Evolutionary conservation across 139 green algal genomes (phyloP).

Genomic region (Auxenochlorella pyrenoidosa): DNA sequence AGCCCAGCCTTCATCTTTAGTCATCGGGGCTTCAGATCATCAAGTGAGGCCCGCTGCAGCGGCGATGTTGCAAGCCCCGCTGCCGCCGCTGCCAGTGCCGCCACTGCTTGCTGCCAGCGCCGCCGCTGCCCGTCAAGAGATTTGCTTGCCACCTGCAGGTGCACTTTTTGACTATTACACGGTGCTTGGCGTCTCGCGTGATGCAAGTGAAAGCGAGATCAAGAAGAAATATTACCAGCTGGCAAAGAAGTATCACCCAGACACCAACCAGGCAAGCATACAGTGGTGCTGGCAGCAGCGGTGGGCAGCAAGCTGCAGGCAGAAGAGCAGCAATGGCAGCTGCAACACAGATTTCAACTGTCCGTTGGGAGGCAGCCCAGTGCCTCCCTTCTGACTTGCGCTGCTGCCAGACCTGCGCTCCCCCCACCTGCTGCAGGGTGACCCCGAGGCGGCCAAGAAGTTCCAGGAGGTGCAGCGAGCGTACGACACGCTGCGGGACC

Average conservation of each 20-base stretch:
- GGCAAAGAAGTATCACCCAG: conserved; percentile 93
- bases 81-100: not conserved
- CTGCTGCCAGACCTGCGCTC: not conserved
- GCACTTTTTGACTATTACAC: conserved; percentile 80
- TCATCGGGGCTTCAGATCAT: not conserved
- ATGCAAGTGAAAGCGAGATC: conserved; percentile 83
- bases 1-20: not conserved
- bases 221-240: conserved; percentile 93
- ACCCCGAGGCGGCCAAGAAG: conserved; percentile 76
- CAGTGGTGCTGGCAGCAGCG: no score
- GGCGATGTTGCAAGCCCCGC: not conserved
- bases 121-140: not conserved
- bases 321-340: not conserved
- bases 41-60: not conserved
- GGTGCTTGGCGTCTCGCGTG: conserved; percentile 70
- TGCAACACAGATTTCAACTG: not conserved
- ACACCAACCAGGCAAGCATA: conserved; percentile 87
- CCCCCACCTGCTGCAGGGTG: conserved; percentile 61
- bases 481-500: conserved; percentile 90
- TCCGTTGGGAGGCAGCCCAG: no score
- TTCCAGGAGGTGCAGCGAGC: conserved; percentile 92
- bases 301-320: not conserved
- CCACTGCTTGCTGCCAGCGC: not conserved
- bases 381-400: not conserved
- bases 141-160: not conserved